Conservation (phyloP, 2,329 filamentous ascomycete genomes). For the Chaetomium globosum region DNA sequence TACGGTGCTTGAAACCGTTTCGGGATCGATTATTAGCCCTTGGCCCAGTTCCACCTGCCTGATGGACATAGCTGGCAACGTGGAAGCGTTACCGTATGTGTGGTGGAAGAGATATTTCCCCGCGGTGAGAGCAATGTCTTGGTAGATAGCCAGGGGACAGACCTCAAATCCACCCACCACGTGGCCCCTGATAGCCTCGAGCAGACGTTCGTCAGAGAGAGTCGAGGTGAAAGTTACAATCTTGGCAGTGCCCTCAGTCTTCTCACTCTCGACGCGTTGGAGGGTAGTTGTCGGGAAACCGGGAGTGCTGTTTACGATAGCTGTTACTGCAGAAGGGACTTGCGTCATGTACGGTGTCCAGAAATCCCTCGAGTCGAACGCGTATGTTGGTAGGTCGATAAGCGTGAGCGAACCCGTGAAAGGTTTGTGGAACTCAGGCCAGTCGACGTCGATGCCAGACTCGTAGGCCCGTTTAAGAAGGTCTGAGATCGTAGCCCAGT, state of each 20-base stretch:
- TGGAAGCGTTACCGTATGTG: background rate
- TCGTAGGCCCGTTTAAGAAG: slow-evolving; percentile 2
- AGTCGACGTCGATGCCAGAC: background rate
- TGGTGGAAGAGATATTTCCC: background rate
- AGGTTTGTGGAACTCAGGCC: slow-evolving; percentile 9
- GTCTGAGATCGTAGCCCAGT: background rate
- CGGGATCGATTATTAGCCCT: background rate
- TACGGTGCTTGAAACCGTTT: background rate
- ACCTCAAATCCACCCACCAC: slow-evolving; percentile 9
- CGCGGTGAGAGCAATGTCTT: slow-evolving; percentile 5
- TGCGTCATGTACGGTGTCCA: slow-evolving; percentile 1
- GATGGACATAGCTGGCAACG: slow-evolving; percentile 1
- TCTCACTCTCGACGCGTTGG: background rate
- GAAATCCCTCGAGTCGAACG: slow-evolving; percentile 5
- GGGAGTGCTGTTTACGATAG: background rate
- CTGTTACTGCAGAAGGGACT: background rate
- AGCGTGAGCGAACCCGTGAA: slow-evolving; percentile 1
- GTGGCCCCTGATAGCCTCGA: background rate
- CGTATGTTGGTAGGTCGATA: slow-evolving; percentile 2
- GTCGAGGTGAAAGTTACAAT: slow-evolving; percentile 2
- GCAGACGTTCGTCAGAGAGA: background rate
- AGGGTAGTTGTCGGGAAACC: slow-evolving; percentile 4
- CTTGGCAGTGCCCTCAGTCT: background rate
- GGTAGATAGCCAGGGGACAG: slow-evolving; percentile 1
- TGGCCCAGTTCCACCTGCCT: background rate